Base-by-base conservation (phyloP, 2,329 filamentous ascomycete species). In the Pseudodiploospora longispora region DNA sequence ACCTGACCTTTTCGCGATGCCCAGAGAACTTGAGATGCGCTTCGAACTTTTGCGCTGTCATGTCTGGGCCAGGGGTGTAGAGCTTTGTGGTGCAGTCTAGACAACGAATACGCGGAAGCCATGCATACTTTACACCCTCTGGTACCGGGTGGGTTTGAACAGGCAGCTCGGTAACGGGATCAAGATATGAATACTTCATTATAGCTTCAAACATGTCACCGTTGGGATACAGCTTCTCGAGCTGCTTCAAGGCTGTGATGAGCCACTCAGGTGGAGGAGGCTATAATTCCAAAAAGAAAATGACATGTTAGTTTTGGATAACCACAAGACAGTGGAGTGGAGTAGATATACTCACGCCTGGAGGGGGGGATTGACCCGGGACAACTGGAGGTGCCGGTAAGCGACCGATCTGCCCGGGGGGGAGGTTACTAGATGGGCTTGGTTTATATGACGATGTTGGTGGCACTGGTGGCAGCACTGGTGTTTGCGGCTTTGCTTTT, bases 61-160 rank as follows among this genome's bases (percentile, higher is more conserved):
- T 85, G 27, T 84, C 87, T 0, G 90, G 88, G 0, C 89, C 87
- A 0, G 90, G 87, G 0, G 90, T 95, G 64, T 98, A 98, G 8
- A 95, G 71, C 64, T 96, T 97, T 30, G 87, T 88, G 0, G 88
- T 87, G 61, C 93, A 97, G 63, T 98, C 93, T 38, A 84, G 79
- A 62, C 93, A 98, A 47, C 87, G 78, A 51, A 98, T 96, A 41
- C 93, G 77, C 6, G 93, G 93, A 40, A 95, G 72, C 65, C 85
- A 97, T 66, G 86, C 85, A 54, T 84, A 87, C 56, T 84, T 86
- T 49, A 87, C 71, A 49, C 84, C 78, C 48, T 74, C 70, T 43
- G 76, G 82, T 6, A 75, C 67, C 10, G 73, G 69, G 37, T 75
- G 70, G 33, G 71, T 73, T 32, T 80, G 70, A 41, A 85, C 74